Evolutionary conservation across 768 basidiomycete species (phyloP).

Genomic region (Termitomyces sp.): DNA sequence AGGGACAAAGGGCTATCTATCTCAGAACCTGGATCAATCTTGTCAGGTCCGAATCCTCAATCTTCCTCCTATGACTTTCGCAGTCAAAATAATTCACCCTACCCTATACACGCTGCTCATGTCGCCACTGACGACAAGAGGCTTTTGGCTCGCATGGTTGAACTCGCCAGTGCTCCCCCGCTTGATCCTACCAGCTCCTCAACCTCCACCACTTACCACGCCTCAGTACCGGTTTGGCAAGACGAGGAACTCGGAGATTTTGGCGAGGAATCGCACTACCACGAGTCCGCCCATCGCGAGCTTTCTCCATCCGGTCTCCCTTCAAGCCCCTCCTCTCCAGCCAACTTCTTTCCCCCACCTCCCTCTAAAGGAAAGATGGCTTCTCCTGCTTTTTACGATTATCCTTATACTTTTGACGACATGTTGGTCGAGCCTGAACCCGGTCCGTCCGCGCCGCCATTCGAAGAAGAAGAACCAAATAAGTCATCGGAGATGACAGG

Average conservation of each 20-base stretch:
- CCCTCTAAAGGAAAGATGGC: constrained; percentile 41
- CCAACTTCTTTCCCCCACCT: constrained; percentile 39
- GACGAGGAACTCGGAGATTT: constrained; percentile 45
- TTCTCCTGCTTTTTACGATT: constrained; percentile 35
- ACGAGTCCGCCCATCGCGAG: not conserved
- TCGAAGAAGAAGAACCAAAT: constrained; percentile 38
- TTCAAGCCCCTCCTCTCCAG: constrained; percentile 18
- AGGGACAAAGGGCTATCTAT: not conserved
- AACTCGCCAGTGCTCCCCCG: constrained; percentile 53
- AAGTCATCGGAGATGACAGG: constrained; percentile 26
- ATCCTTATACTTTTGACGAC: constrained; percentile 38
- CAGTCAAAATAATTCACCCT: constrained; percentile 9
- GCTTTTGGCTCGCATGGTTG: constrained; percentile 49
- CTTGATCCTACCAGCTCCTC: constrained; percentile 16
- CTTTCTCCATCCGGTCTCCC: constrained; percentile 2
- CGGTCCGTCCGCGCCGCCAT: constrained; percentile 43
- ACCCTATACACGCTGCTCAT: constrained; percentile 42
- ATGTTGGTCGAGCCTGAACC: constrained; percentile 28
- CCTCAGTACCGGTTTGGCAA: constrained; percentile 52
- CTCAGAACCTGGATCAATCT: constrained; percentile 1
- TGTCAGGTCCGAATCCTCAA: constrained; percentile 12
- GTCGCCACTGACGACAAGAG: constrained; percentile 66
- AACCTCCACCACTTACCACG: constrained; percentile 17
- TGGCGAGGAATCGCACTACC: constrained; percentile 10
- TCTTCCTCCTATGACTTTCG: constrained; percentile 7